A percentile compares a stretch with the other conserved stretches of the same genome.
These are phyloP conservation scores for Hyparrhenia diplandra DNA, from an alignment of 176 grass and related monocot species.

Conservation along the genomic window DNA sequence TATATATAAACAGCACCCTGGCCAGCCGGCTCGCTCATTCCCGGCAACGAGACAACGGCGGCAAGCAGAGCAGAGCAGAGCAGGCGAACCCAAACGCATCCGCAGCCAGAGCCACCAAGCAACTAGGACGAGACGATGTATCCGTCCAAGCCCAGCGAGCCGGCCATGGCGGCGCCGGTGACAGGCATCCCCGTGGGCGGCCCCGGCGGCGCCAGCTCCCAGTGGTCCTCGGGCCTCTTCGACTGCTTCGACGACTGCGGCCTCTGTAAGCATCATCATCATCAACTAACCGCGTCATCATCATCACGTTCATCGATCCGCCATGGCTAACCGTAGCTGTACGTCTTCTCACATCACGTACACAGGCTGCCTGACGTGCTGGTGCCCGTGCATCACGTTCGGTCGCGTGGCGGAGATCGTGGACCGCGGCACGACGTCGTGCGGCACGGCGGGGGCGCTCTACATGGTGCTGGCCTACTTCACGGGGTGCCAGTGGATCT, in stretches of 20 bases:
- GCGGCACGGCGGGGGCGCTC: slow-evolving; percentile 46
- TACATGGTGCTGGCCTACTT: slow-evolving; percentile 18
- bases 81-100: no score
- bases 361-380: slow-evolving; percentile 49
- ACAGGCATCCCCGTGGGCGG: slow-evolving; percentile 17
- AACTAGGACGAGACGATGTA: slow-evolving; percentile 7
- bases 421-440: slow-evolving; percentile 52
- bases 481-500: slow-evolving; percentile 50
- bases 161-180: no score
- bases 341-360: no score
- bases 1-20: no score
- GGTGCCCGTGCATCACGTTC: slow-evolving; percentile 72
- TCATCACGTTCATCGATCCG: no score
- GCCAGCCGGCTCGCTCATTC: no score
- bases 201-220: accelerated
- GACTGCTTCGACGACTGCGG: slow-evolving; percentile 61
- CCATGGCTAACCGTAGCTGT: no score
- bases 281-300: no score
- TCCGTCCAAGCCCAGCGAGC: neutral
- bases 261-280: slow-evolving; percentile 29
- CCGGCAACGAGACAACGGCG: no score
- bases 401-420: slow-evolving; percentile 61
- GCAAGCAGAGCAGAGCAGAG: no score
- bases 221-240: slow-evolving; percentile 56
- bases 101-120: no score